Evolutionary conservation across 768 basidiomycete species (phyloP), one percentile per base, ranked within the genome.

Genomic region (Trametes elegans): DNA sequence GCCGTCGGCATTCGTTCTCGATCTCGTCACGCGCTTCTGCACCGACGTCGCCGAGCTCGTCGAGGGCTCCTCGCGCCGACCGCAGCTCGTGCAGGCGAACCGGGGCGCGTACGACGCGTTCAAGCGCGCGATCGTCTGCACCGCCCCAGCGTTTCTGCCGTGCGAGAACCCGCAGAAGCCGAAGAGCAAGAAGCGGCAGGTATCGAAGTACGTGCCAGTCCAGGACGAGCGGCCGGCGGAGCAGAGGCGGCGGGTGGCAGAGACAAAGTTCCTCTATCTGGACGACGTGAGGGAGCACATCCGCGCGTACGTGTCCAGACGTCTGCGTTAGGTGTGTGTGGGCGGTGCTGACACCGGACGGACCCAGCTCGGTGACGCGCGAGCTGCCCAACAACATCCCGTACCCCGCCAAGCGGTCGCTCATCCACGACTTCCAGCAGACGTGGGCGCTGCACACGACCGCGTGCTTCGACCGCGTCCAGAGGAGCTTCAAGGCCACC

Each of bases 351-450:
- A 39, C 9, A 21, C 3, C 13, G 28, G 7, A 1, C 21, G 10
- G 31, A 5, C 19, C 40, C 31, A 78, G 75, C 10, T 71, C 71
- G 5, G 67, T 67, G 35, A 67, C 63, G 5, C 74, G 75, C 70
- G 76, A 78, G 43, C 71, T 79, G 18, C 77, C 77, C 0, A 67
- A 71, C 11, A 73, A 78, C 38, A 64, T 75, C n/a, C 78, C 78
- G 1, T 77, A 72, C 40, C 66, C 68, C 13, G 77, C 74, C 7
- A 76, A 75, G 50, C 56, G 60, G 4, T 64, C 63, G n/a, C 68
- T 78, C 24, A 80, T 82, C 28, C 57, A 57, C 1, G 58, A 65
- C 6, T 74, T 70, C 42, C 75, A 73, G 18, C 39, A 35, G 10
- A 36, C 68, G 5, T 81, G 80, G 80, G 48, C 54, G 8, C 34